Evolutionary conservation across 306 rosid species (phyloP).

Genomic region (Dalbergia cultrata): DNA sequence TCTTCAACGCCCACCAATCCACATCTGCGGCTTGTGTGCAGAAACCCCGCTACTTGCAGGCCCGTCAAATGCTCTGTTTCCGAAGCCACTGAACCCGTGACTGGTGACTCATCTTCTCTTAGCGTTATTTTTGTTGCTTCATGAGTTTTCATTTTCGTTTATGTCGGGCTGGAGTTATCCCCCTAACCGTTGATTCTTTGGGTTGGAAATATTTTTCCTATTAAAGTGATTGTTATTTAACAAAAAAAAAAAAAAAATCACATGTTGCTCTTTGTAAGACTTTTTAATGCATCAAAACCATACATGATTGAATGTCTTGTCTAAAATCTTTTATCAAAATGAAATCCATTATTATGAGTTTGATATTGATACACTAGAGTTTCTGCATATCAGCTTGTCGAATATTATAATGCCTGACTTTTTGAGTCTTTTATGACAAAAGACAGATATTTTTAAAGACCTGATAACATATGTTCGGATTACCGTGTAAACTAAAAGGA

Average conservation of each 20-base stretch:
- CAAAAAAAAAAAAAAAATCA: no score
- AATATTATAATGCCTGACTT: not conserved
- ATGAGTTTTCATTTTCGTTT: not conserved
- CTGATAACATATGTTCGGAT: not conserved
- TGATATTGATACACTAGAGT: not conserved
- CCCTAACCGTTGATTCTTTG: not conserved
- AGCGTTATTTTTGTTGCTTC: not conserved
- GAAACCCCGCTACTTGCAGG: conserved; percentile 25
- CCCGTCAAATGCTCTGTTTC: conserved; percentile 83
- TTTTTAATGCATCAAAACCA: no score
- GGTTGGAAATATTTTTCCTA: not conserved
- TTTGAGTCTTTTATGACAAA: not conserved
- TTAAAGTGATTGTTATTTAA: not conserved
- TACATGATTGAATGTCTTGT: no score
- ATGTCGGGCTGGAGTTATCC: not conserved
- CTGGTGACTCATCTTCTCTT: conserved; percentile 51
- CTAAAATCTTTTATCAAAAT: no score
- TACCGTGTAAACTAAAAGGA: not conserved
- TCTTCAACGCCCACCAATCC: conserved; percentile 54
- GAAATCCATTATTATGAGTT: not conserved
- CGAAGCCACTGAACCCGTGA: conserved; percentile 66
- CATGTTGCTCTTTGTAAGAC: no score
- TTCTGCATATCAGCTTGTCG: not conserved
- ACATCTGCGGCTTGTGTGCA: conserved; percentile 44
- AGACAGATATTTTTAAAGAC: not conserved